These are phyloP conservation scores for Coniosporium tulheliwenetii DNA, from an alignment of 2,329 filamentous ascomycete species.

Conservation along the genomic window DNA sequence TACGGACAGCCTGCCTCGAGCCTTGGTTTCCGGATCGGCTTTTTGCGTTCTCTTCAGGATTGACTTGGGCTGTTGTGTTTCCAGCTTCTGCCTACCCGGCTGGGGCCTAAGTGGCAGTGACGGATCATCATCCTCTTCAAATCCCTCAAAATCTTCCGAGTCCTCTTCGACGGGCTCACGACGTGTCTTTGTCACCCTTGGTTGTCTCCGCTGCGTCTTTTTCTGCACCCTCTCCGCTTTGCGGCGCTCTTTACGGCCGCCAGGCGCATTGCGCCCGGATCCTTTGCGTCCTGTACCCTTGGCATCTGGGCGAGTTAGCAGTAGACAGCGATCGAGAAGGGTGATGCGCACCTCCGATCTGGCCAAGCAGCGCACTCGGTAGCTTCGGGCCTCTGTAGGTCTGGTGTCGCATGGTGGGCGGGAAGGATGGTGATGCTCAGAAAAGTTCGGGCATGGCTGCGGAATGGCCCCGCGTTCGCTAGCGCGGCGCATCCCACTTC, in stretches of 20 bases:
- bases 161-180: constrained; percentile 5
- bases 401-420: constrained; percentile 19
- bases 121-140: neutral
- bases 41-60: neutral
- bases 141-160: constrained; percentile 8
- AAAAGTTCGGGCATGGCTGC: constrained; percentile 1
- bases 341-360: constrained; percentile 19
- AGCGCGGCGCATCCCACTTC: neutral
- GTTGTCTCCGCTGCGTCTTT: constrained; percentile 27
- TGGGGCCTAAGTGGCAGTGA: constrained; percentile 7
- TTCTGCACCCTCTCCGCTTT: constrained; percentile 50
- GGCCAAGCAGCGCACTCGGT: constrained; percentile 27
- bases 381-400: constrained; percentile 25
- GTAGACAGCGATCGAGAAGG: neutral
- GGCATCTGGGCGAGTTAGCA: constrained; percentile 7
- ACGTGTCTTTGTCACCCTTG: neutral
- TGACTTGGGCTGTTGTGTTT: neutral
- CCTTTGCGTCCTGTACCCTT: constrained; percentile 8
- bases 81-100: neutral
- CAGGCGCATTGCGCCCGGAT: constrained; percentile 11
- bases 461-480: neutral
- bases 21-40: constrained; percentile 8
- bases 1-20: constrained; percentile 1
- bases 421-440: neutral
- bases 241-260: constrained; percentile 46